These are phyloP conservation scores for Penicillium sp. DNA, from an alignment of 2,329 filamentous ascomycete genomes.

Conservation along the genomic window DNA sequence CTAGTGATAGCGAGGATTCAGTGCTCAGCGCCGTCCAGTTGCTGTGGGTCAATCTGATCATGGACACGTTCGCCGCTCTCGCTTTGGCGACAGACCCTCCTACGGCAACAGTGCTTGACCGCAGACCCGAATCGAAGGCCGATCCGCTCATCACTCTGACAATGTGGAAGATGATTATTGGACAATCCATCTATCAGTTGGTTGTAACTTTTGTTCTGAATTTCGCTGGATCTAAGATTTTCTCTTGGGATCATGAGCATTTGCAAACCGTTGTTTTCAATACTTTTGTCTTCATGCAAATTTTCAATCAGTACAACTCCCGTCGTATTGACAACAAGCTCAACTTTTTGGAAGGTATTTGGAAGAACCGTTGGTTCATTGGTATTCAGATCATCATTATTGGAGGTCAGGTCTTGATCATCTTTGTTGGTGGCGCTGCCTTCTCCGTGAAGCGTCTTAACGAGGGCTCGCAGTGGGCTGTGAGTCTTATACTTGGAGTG, in stretches of 20 bases:
- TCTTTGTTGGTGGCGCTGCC: constrained; percentile 66
- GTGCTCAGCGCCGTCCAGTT: constrained; percentile 66
- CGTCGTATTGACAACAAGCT: constrained; percentile 46
- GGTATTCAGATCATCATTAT: constrained; percentile 65
- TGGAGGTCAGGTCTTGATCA: constrained; percentile 68
- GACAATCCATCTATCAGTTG: constrained; percentile 44
- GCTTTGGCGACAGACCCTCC: constrained; percentile 65
- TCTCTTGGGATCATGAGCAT: constrained; percentile 29
- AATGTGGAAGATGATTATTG: constrained; percentile 50
- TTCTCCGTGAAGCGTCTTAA: constrained; percentile 61
- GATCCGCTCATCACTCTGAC: constrained; percentile 46
- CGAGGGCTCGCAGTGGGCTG: constrained; percentile 66
- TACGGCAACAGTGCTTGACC: constrained; percentile 55
- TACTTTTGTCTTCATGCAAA: constrained; percentile 49
- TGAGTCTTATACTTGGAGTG: constrained; percentile 66
- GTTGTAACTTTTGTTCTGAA: constrained; percentile 47
- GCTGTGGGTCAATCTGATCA: constrained; percentile 68
- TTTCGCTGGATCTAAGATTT: constrained; percentile 41
- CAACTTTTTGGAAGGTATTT: constrained; percentile 46
- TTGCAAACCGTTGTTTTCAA: constrained; percentile 45
- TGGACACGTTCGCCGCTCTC: constrained; percentile 67
- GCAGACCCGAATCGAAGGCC: constrained; percentile 49
- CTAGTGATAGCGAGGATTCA: constrained; percentile 54
- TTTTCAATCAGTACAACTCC: constrained; percentile 52
- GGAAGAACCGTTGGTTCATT: constrained; percentile 50